These are phyloP conservation scores for Ramalina intermedia DNA, from an alignment of 495 filamentous ascomycete genomes.

Conservation along the genomic window DNA sequence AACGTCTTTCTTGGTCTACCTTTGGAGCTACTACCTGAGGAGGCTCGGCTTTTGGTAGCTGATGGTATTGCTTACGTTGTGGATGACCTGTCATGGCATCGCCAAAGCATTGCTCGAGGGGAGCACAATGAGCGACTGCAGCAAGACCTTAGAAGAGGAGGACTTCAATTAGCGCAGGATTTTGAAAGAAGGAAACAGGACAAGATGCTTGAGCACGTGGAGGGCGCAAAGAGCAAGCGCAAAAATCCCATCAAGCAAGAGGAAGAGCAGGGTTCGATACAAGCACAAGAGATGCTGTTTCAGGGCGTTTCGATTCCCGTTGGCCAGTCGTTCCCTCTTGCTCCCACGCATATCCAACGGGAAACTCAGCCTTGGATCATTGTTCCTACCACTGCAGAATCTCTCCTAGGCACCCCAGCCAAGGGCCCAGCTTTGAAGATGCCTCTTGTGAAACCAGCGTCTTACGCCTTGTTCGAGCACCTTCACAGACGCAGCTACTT, in stretches of 20 bases:
- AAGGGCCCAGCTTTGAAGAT: slow-evolving; percentile 34
- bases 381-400: slow-evolving; percentile 47
- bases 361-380: slow-evolving; percentile 25
- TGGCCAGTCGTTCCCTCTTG: not conserved
- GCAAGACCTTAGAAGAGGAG: slow-evolving; percentile 22
- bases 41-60: slow-evolving; percentile 71
- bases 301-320: slow-evolving; percentile 12
- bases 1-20: slow-evolving; percentile 88
- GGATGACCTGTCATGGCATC: slow-evolving; percentile 57
- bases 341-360: not conserved
- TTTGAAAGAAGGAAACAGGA: slow-evolving; percentile 16
- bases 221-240: slow-evolving; percentile 14
- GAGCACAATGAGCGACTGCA: slow-evolving; percentile 11
- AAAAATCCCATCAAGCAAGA: not conserved
- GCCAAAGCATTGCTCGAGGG: not conserved
- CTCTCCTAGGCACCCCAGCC: slow-evolving; percentile 28
- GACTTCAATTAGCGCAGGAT: slow-evolving; percentile 27
- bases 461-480: slow-evolving; percentile 54
- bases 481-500: slow-evolving; percentile 72
- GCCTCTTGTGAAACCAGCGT: slow-evolving; percentile 18
- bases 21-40: slow-evolving; percentile 79
- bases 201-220: slow-evolving; percentile 19
- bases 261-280: not conserved
- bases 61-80: slow-evolving; percentile 64
- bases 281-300: slow-evolving; percentile 28